Evolutionary conservation across 345 rosid genomes (phyloP).

Genomic region (Dovyalis caffra): DNA sequence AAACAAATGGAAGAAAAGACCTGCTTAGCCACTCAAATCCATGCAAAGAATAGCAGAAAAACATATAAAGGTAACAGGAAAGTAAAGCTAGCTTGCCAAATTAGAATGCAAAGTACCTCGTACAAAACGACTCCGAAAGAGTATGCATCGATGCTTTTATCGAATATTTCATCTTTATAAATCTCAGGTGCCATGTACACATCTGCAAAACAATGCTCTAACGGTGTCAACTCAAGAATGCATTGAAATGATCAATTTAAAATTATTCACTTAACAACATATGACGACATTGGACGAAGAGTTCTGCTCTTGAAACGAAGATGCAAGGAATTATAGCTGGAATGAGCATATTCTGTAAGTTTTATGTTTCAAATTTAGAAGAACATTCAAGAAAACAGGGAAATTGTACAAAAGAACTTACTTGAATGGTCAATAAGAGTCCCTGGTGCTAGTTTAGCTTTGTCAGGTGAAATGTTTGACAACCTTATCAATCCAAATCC

Average conservation of each 20-base stretch:
- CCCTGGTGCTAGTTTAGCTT: slow-evolving; percentile 52
- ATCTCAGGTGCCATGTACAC: slow-evolving; percentile 81
- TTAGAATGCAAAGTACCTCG: slow-evolving; percentile 52
- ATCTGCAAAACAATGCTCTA: slow-evolving; percentile 39
- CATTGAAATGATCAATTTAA: background rate
- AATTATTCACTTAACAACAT: background rate
- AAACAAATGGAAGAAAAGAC: slow-evolving; percentile 2
- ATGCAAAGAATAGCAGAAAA: background rate
- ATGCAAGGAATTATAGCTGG: background rate
- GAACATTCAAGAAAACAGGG: slow-evolving; percentile 6
- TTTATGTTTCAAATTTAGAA: background rate
- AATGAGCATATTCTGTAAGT: background rate
- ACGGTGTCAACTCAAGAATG: slow-evolving; percentile 3
- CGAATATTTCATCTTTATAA: slow-evolving; percentile 56
- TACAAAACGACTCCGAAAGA: slow-evolving; percentile 80
- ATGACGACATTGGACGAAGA: background rate
- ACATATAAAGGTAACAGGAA: background rate
- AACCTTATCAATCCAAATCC: slow-evolving; percentile 79
- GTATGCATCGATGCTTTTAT: slow-evolving; percentile 75
- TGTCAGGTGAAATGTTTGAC: slow-evolving; percentile 56
- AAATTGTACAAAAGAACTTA: slow-evolving; percentile 35
- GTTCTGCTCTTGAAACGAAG: background rate
- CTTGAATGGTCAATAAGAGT: slow-evolving; percentile 50
- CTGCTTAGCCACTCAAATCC: slow-evolving; percentile 3
- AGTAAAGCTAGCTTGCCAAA: background rate